Evolutionary conservation across 306 rosid genomes (phyloP).

Genomic region (Quercus cerris): DNA sequence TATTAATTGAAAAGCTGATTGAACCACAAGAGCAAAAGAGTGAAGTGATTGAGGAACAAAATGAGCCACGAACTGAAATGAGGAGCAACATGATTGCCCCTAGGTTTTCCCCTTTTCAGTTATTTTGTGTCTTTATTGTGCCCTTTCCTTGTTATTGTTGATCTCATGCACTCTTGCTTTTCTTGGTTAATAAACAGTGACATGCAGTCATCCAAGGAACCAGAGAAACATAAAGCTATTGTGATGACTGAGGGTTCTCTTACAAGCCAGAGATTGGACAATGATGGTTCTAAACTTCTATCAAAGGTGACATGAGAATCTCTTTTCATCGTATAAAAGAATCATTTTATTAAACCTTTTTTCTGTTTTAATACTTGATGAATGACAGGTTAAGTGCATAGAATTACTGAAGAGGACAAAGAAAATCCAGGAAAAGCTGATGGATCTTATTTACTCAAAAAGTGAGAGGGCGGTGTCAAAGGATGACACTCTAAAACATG

Average conservation of each 20-base stretch:
- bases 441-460: not conserved
- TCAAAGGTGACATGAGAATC: not conserved
- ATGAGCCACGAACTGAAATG: not conserved
- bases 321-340: not conserved
- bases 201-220: conserved; percentile 1
- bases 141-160: not conserved
- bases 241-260: not conserved
- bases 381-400: not conserved
- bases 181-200: conserved; percentile 1
- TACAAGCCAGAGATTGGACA: not conserved
- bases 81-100: not conserved
- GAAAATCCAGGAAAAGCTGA: not conserved
- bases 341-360: not conserved
- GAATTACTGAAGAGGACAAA: conserved; percentile 2
- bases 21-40: not conserved
- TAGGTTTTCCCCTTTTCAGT: conserved; percentile 2
- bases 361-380: not conserved
- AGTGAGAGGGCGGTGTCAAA: not conserved
- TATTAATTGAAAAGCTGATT: not conserved
- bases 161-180: not conserved
- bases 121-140: not conserved
- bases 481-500: not conserved
- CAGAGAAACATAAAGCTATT: conserved; percentile 3
- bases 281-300: not conserved
- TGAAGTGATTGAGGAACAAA: conserved; percentile 1